phyloP scores from a whole-genome alignment of 495 filamentous ascomycete genomes.

The Collariella sp. region DNA sequence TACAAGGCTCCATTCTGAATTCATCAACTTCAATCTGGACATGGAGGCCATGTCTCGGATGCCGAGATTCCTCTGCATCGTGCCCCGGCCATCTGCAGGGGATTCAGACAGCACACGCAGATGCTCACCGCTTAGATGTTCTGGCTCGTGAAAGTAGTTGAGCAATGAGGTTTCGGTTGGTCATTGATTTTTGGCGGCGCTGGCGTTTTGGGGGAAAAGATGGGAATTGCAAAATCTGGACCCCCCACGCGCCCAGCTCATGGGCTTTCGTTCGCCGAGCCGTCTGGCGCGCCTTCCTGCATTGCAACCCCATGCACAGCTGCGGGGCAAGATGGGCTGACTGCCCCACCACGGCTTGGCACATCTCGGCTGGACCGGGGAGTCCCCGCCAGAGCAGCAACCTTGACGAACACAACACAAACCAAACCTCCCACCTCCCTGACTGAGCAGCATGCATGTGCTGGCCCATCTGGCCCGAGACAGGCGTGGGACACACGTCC shows the following conservation, averaged over 20 bases:
- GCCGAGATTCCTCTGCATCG: background rate
- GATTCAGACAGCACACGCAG: background rate
- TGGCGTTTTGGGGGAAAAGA: background rate
- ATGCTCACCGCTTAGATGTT: background rate
- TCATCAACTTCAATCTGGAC: no score
- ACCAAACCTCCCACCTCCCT: background rate
- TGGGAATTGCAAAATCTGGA: slow-evolving; percentile 3
- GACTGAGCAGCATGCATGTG: background rate
- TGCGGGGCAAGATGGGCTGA: background rate
- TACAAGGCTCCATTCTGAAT: no score
- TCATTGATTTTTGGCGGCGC: background rate
- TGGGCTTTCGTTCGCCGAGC: slow-evolving; percentile 6
- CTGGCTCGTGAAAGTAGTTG: background rate
- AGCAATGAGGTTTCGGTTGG: background rate
- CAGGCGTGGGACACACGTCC: background rate
- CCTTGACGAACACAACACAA: background rate
- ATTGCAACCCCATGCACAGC: background rate
- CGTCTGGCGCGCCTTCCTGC: background rate
- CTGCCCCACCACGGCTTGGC: background rate
- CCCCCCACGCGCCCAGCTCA: slow-evolving; percentile 1
- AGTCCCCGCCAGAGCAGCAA: background rate
- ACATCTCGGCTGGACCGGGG: background rate
- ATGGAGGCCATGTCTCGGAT: no score
- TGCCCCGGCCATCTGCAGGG: background rate
- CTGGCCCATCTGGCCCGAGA: background rate